Percentiles rank a stretch among this genome's conserved stretches.
phyloP scores from a whole-genome alignment of 495 filamentous ascomycete species.

The Penicillium subrubescens region DNA sequence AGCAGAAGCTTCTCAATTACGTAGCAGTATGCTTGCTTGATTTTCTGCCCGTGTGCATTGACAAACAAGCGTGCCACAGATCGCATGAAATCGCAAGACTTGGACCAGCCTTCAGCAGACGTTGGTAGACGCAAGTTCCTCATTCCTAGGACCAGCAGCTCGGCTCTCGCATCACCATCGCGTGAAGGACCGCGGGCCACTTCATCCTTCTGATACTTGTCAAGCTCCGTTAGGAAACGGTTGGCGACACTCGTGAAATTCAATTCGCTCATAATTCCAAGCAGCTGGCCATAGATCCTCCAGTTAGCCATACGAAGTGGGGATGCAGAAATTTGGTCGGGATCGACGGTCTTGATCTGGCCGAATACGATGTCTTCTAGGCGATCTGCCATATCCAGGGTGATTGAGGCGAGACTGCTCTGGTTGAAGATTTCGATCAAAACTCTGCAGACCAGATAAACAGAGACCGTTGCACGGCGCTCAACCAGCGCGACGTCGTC shows the following conservation, averaged over 20 bases:
- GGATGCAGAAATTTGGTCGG: slow-evolving; percentile 75
- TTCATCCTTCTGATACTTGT: slow-evolving; percentile 71
- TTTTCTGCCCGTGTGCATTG: slow-evolving; percentile 77
- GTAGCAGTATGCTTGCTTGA: slow-evolving; percentile 94
- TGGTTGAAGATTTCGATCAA: slow-evolving; percentile 92
- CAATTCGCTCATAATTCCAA: slow-evolving; percentile 92
- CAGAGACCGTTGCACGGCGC: slow-evolving; percentile 84
- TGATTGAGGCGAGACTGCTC: slow-evolving; percentile 78
- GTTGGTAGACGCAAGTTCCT: slow-evolving; percentile 75
- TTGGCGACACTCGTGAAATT: slow-evolving; percentile 83
- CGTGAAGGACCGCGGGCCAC: slow-evolving; percentile 62
- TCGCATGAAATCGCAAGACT: slow-evolving; percentile 85
- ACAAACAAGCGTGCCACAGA: slow-evolving; percentile 79
- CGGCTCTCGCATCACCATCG: slow-evolving; percentile 77
- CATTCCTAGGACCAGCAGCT: slow-evolving; percentile 87
- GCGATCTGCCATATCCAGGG: slow-evolving; percentile 83
- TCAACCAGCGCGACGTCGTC: slow-evolving; percentile 76
- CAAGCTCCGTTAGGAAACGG: slow-evolving; percentile 79
- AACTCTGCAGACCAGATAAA: slow-evolving; percentile 92
- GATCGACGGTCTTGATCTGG: slow-evolving; percentile 84
- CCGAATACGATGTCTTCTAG: slow-evolving; percentile 94
- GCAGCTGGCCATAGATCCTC: slow-evolving; percentile 85
- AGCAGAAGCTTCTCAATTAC: slow-evolving; percentile 83
- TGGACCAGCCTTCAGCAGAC: slow-evolving; percentile 74
- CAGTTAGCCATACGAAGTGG: slow-evolving; percentile 88